These are phyloP conservation scores for Paecilomyces fulvus DNA, from an alignment of 2,329 filamentous ascomycete species.

Conservation along the genomic window DNA sequence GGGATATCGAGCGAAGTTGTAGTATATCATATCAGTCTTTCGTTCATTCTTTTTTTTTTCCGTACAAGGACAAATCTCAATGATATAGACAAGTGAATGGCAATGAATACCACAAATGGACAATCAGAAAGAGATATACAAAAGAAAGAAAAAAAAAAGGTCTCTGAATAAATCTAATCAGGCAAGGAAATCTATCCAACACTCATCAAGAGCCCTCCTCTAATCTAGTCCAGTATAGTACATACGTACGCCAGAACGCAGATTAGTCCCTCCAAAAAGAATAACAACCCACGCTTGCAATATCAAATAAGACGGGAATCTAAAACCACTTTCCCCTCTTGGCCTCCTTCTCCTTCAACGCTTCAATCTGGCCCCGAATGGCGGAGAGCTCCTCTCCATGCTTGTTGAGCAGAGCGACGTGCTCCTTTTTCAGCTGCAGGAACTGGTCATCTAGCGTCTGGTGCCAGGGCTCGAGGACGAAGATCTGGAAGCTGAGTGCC, in stretches of 20 bases:
- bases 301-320: background rate
- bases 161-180: background rate
- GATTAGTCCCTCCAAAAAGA: background rate
- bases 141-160: background rate
- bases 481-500: constrained; percentile 59
- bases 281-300: background rate
- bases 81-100: background rate
- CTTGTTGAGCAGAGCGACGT: constrained; percentile 26
- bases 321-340: background rate
- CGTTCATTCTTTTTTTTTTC: background rate
- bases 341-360: background rate
- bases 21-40: background rate
- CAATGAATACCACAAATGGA: background rate
- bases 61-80: background rate
- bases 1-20: background rate
- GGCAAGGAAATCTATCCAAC: background rate
- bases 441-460: constrained; percentile 57
- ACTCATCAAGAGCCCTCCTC: background rate
- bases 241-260: background rate
- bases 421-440: constrained; percentile 50
- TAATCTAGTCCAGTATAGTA: background rate
- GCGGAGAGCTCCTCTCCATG: background rate
- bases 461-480: constrained; percentile 64
- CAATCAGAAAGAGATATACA: background rate
- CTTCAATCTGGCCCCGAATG: background rate